Base-by-base conservation (phyloP, 345 rosid genomes). In the Physaria fendleri region DNA sequence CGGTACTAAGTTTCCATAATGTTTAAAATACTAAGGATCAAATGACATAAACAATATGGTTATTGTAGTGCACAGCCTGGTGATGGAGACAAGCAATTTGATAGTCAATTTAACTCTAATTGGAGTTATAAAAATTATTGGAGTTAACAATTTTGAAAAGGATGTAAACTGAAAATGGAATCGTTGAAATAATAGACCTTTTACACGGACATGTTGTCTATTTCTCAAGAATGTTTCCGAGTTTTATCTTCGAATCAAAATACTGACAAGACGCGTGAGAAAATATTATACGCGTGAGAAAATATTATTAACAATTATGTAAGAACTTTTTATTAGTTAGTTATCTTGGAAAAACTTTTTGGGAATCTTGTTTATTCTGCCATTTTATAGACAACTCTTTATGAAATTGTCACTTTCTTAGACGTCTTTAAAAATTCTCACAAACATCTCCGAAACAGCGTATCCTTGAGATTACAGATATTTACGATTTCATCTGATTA, bases 201-300 rank as follows among this genome's bases (percentile, higher is more conserved):
- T 55, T 65, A 65, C 64, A 66, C 64, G 58, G 57, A 57, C n/a
- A n/a, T 44, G 50, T 27, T 66, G 50, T 66, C 64, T 37, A 46
- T 18, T 57, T 39, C 58, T 38, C 29, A 16, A 21, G n/a, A 21
- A 56, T 38, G 41, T 46, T 55, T 65, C 15, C 9, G 48, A 45
- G 14, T 44, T 41, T 39, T 54, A 5, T 48, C 10, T 65, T 45
- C 35, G 28, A 35, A 55, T 17, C 47, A 55, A 16, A 16, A 11
- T 14, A 30, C 8, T 54, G 15, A n/a, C 46, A 55, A 46, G 56
- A 64, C 60, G 43, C 40, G 44, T 53, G 35, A 32, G n/a, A n/a
- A n/a, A n/a, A n/a, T n/a, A n/a, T n/a, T n/a, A n/a, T n/a, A n/a
- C n/a, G n/a, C n/a, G n/a, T n/a, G n/a, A n/a, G n/a, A n/a, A n/a